phyloP scores from a whole-genome alignment of 2,329 filamentous ascomycete genomes.

The Stemphylium beticola region DNA sequence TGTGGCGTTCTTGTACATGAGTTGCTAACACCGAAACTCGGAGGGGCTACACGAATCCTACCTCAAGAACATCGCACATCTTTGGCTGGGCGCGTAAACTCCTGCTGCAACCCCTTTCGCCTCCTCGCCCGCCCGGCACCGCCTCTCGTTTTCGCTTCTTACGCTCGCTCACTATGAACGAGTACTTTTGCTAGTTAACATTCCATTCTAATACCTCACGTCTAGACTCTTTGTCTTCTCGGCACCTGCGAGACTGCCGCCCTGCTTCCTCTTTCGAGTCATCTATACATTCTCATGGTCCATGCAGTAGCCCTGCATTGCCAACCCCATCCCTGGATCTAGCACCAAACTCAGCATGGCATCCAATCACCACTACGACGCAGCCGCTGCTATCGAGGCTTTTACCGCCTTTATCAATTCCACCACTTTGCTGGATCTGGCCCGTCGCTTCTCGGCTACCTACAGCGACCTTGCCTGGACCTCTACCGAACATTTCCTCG shows the following conservation, averaged over 20 bases:
- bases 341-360: conserved; percentile 25
- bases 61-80: conserved; percentile 6
- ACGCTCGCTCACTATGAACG: conserved; percentile 7
- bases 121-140: neutral
- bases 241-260: conserved; percentile 1
- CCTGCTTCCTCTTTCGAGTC: neutral
- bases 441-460: conserved; percentile 44
- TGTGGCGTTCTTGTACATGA: conserved; percentile 9
- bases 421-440: conserved; percentile 41
- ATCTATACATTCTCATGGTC: conserved; percentile 1
- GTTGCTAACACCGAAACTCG: conserved; percentile 20
- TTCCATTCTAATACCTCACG: conserved; percentile 7
- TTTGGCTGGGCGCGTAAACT: neutral
- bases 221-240: neutral
- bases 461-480: conserved; percentile 42
- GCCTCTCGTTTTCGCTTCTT: conserved; percentile 4
- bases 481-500: conserved; percentile 49
- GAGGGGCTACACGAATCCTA: conserved; percentile 23
- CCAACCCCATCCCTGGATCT: conserved; percentile 1
- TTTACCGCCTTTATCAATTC: conserved; percentile 45
- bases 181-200: conserved; percentile 1
- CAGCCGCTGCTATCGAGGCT: conserved; percentile 29
- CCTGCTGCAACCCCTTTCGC: too few species aligned
- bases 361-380: conserved; percentile 8
- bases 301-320: conserved; percentile 12